A percentile compares a stretch with the other conserved stretches of the same genome.
Conservation (phyloP, 2,329 filamentous ascomycete genomes). For the Talaromyces sp. region DNA sequence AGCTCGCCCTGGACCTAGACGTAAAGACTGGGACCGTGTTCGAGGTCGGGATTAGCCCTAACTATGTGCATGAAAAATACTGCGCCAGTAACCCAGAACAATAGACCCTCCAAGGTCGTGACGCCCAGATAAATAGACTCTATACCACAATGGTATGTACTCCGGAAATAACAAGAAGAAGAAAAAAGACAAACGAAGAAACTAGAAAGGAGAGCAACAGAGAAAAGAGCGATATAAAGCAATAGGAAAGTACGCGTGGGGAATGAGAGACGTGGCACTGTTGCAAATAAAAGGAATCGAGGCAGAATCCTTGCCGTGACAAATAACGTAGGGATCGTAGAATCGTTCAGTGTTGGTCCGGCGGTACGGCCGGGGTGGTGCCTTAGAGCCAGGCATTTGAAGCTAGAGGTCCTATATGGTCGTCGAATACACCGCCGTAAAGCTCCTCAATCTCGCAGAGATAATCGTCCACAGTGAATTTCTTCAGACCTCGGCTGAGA, state of each 20-base stretch:
- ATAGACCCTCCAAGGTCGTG: neutral
- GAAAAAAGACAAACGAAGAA: neutral
- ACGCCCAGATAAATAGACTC: neutral
- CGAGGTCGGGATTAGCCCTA: neutral
- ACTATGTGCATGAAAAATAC: conserved; percentile 12
- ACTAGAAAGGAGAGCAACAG: no score
- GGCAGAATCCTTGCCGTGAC: neutral
- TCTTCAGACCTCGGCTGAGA: conserved; percentile 62
- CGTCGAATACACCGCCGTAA: conserved; percentile 57
- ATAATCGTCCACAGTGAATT: conserved; percentile 78
- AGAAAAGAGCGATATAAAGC: neutral
- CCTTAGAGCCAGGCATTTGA: conserved; percentile 36
- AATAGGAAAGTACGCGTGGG: neutral
- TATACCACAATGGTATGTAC: conserved; percentile 8
- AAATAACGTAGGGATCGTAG: neutral
- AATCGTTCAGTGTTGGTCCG: neutral
- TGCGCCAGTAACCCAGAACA: conserved; percentile 1
- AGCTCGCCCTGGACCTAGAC: neutral
- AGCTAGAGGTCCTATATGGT: conserved; percentile 31
- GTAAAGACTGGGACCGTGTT: neutral
- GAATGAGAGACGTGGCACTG: neutral
- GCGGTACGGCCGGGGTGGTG: neutral
- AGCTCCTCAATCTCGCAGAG: conserved; percentile 71
- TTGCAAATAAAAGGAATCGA: neutral
- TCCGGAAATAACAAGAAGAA: neutral